Conservation (phyloP, 805 yeast genomes). For the Saturnispora ahearnii region DNA sequence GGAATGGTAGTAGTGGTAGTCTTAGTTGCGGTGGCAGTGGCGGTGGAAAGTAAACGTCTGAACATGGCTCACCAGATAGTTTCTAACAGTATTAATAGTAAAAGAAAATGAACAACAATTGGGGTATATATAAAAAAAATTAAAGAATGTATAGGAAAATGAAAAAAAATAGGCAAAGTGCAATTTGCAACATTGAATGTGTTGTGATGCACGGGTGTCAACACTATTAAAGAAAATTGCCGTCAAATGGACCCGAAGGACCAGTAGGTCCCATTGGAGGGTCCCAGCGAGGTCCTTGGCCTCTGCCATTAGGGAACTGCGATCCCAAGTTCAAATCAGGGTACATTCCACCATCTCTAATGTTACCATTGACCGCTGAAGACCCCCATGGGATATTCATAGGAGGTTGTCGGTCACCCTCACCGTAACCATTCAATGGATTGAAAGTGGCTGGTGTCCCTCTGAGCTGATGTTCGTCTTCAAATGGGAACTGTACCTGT, state of each 20-base stretch:
- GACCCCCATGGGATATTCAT: conserved; percentile 2
- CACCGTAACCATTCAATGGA: conserved; percentile 3
- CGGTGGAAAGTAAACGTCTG: conserved; percentile 13
- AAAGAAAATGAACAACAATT: neutral
- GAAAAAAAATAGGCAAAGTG: neutral
- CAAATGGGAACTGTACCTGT: conserved; percentile 4
- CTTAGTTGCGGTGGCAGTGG: conserved; percentile 10
- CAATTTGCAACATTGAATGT: neutral
- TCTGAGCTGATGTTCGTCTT: neutral
- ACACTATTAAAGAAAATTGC: neutral
- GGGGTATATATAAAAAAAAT: neutral
- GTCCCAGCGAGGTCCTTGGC: conserved; percentile 2
- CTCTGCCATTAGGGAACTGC: neutral
- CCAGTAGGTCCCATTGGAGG: conserved; percentile 8
- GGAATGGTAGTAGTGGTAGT: conserved; percentile 11
- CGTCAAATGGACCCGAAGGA: neutral
- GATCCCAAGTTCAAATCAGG: neutral
- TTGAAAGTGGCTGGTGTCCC: neutral
- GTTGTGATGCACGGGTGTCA: conserved; percentile 13
- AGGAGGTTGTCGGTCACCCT: conserved; percentile 2
- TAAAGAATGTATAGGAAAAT: neutral
- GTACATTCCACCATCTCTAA: neutral
- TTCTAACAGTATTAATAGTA: too few species aligned
- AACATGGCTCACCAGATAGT: neutral
- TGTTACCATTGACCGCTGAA: neutral